Evolutionary conservation across 2,329 filamentous ascomycete species (phyloP), one percentile per base, ranked within the genome.

Genomic region (Capronia epimyces): DNA sequence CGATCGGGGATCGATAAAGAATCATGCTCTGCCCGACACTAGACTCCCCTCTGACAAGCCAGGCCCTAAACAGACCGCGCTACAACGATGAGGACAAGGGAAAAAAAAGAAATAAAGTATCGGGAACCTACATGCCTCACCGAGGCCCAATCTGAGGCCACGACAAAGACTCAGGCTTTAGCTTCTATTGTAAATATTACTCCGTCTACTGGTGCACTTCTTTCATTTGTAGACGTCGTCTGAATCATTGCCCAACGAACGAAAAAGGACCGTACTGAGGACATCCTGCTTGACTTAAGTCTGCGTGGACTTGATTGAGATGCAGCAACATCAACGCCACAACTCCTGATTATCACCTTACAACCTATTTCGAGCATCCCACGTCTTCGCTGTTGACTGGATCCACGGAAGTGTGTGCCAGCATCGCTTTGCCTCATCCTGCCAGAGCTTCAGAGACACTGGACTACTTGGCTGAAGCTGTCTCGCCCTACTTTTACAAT

Each of bases 331-430:
- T 41, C 39, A 9, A 41, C 39, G 16, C 20, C 39, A 41, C 22
- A 3, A 41, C 34, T 37, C 18, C 34, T 8, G 34, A 21, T 8
- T 15, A 20, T 37, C 34, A 37, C n/a, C 34, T 37, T 20, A 37
- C 34, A 37, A 4, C 15, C 4, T 21, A 18, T 37, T 16, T n/a
- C 5, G 12, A 36, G 15, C 12, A 20, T 36, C 31, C 24, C 50
- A 48, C 50, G 44, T 44, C 50, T 48, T 40, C 21, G 43, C 20
- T 20, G 16, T 22, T 43, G 12, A 46, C 42, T 52, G 50, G 39
- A 43, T 43, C 50, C 50, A 52, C 50, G 39, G 18, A 41, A 20
- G 36, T 13, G 3, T 7, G 22, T 41, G 20, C 22, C 39, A 13
- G 21, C 20, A 24, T 27, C 10, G 39, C 13, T 13, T 13, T 15